phyloP scores from a whole-genome alignment of 2,329 filamentous ascomycete genomes.

The Pezicula radicicola region DNA sequence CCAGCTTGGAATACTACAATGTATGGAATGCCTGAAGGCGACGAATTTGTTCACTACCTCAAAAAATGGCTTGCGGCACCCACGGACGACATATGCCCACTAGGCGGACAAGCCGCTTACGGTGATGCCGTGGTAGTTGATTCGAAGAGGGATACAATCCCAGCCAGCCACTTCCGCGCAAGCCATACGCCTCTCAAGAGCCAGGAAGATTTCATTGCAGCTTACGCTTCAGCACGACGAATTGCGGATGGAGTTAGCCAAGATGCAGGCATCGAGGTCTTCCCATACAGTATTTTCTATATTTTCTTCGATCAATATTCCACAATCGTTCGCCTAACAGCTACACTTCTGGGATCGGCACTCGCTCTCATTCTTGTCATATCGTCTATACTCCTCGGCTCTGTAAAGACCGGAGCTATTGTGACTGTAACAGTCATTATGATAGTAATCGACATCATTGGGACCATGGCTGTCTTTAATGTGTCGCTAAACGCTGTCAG shows the following conservation, averaged over 20 bases:
- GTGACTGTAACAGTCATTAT: slow-evolving; percentile 87
- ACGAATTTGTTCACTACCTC: slow-evolving; percentile 87
- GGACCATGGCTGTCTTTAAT: slow-evolving; percentile 84
- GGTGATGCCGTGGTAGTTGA: slow-evolving; percentile 81
- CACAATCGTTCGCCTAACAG: slow-evolving; percentile 76
- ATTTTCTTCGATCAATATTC: slow-evolving; percentile 99
- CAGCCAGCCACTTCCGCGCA: slow-evolving; percentile 88
- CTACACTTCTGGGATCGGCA: slow-evolving; percentile 75
- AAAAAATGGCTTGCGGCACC: slow-evolving; percentile 78
- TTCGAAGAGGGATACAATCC: slow-evolving; percentile 60
- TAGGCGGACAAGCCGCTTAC: slow-evolving; percentile 87
- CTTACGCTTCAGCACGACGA: slow-evolving; percentile 84
- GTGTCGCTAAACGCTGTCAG: slow-evolving; percentile 95
- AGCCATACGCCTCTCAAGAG: slow-evolving; percentile 82
- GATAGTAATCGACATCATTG: slow-evolving; percentile 92
- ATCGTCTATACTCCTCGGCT: slow-evolving; percentile 78
- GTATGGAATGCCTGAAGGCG: slow-evolving; percentile 84
- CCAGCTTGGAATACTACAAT: slow-evolving; percentile 89
- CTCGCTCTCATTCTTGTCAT: slow-evolving; percentile 83
- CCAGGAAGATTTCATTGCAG: slow-evolving; percentile 89
- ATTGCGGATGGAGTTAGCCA: slow-evolving; percentile 75
- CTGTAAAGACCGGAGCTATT: slow-evolving; percentile 73
- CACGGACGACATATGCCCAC: slow-evolving; percentile 78
- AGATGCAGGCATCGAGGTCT: slow-evolving; percentile 75
- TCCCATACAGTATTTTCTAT: slow-evolving; percentile 97